Evolutionary conservation across 345 rosid genomes (phyloP), one percentile per base, ranked within the genome.

Genomic region (Rhodamnia rubescens): DNA sequence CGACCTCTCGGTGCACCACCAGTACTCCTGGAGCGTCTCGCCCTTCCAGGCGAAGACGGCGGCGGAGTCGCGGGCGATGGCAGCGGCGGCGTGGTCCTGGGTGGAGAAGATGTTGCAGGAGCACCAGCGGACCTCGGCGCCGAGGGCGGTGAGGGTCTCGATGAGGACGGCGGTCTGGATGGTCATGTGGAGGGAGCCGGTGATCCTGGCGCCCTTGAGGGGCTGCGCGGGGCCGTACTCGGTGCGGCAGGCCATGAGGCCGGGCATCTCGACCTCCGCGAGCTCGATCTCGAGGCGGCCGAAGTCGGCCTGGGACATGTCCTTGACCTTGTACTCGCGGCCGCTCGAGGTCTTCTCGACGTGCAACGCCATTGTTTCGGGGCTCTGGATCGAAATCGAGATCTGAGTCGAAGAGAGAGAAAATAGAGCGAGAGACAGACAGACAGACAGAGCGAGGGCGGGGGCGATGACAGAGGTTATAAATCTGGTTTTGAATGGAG

Each of bases 1-100:
- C 21, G 98, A 96, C 8, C 94, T 90, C 92, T 96, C 98, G 5
- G 99, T 96, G 81, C 98, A 96, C 99, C 99, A 95, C 99, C 99
- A 96, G 88, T 96, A 96, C 90, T 95, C 99, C 90, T 94, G 95
- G 11, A 96, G 92, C 6, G 99, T 96, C 90, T 95, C 98, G 0
- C 99, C 99, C 83, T 96, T 96, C 99, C 98, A 95, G 87, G 99
- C 99, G 87, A 96, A 96, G 10, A 96, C 98, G 6, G 98, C 88
- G 9, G 98, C 97, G 75, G 98, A 94, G 78, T 96, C 98, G 53
- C 98, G 95, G 22, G 99, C 99, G 69, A 91, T 93, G 53, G 95
- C 96, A 27, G 98, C 96, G 8, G 98, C 98, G 42, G 98, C 98
- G 88, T 95, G 99, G 86, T 96, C 99, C 88, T 96, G 98, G 4